phyloP scores from a whole-genome alignment of 805 yeast genomes.

The Candida morakotiae region DNA sequence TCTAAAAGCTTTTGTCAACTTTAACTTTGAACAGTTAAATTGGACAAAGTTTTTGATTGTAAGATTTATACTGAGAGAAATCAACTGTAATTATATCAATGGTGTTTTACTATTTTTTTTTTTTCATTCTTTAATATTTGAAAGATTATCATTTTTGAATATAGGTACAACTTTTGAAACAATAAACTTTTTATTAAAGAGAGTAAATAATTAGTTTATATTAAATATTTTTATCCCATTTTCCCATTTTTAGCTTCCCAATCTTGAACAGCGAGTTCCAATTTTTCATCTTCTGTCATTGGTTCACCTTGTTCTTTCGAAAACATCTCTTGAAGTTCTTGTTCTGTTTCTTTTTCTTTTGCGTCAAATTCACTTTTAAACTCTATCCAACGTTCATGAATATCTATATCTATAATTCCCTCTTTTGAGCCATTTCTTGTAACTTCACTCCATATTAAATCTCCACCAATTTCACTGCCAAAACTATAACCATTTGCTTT shows the following conservation, averaged over 20 bases:
- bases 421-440: conserved; percentile 72
- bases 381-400: conserved; percentile 95
- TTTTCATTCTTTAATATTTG: no score
- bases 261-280: conserved; percentile 46
- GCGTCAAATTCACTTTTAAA: conserved; percentile 74
- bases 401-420: conserved; percentile 53
- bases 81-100: no score
- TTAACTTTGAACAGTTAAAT: no score
- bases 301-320: conserved; percentile 14
- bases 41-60: no score
- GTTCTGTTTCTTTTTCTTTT: conserved; percentile 42
- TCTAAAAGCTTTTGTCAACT: no score
- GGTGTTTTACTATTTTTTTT: no score
- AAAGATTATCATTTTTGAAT: no score
- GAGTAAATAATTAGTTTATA: no score
- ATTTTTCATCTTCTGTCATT: conserved; percentile 61
- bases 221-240: no score
- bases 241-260: conserved; percentile 22
- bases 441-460: conserved; percentile 95
- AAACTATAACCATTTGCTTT: conserved; percentile 91
- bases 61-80: no score
- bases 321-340: conserved; percentile 13
- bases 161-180: no score
- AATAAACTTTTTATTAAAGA: no score
- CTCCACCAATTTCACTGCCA: conserved; percentile 97